phyloP scores from a whole-genome alignment of 2,329 filamentous ascomycete species.

The Neocatenulostroma microsporum region DNA sequence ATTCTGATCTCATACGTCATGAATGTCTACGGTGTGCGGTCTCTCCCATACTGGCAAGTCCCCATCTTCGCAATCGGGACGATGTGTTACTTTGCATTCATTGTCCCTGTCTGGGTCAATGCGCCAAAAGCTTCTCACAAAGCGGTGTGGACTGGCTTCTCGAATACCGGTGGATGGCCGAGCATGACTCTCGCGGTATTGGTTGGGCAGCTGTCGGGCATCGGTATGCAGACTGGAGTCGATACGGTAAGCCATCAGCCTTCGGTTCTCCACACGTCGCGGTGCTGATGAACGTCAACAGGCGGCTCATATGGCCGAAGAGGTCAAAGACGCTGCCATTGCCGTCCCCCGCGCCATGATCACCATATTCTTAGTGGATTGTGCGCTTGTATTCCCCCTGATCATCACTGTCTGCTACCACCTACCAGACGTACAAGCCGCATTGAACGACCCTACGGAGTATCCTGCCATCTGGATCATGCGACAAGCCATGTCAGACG shows the following conservation, averaged over 20 bases:
- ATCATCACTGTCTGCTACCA: constrained; percentile 34
- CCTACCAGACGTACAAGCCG: constrained; percentile 10
- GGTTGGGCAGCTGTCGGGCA: constrained; percentile 24
- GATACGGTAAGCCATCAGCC: constrained; percentile 10
- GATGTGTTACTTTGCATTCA: constrained; percentile 18
- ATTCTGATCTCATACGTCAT: constrained; percentile 35
- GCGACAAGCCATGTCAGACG: constrained; percentile 11
- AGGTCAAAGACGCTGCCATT: constrained; percentile 19
- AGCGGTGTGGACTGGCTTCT: constrained; percentile 26
- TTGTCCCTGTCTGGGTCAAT: constrained; percentile 21
- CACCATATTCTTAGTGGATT: constrained; percentile 37
- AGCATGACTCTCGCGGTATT: constrained; percentile 21
- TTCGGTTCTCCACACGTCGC: too few relatives aligned
- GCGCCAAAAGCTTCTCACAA: constrained; percentile 13
- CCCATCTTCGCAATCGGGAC: constrained; percentile 17
- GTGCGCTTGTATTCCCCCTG: constrained; percentile 36
- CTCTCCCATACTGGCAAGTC: constrained; percentile 30
- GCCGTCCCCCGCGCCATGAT: constrained; percentile 22
- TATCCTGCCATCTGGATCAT: constrained; percentile 33
- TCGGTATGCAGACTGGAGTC: constrained; percentile 16
- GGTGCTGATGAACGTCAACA: too few relatives aligned
- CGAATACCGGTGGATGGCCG: constrained; percentile 32
- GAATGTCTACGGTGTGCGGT: constrained; percentile 30
- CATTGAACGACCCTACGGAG: constrained; percentile 22
- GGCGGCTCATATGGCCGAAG: constrained; percentile 21